Conservation (phyloP, 257 asterid species). For the Ehretia macrophylla region DNA sequence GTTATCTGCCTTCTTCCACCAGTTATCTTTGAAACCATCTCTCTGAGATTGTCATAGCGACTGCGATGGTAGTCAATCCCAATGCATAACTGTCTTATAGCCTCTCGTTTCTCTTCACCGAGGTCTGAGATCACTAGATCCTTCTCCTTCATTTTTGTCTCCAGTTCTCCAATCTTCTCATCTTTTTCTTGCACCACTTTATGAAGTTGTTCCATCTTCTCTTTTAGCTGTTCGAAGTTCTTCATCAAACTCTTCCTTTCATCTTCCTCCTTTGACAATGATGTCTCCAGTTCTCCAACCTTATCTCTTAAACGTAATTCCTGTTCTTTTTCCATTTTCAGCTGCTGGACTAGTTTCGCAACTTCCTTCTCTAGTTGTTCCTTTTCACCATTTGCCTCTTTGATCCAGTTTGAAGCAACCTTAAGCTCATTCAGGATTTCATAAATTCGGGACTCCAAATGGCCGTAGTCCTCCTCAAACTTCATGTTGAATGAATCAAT, state of each 20-base stretch:
- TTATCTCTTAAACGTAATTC: conserved; percentile 28
- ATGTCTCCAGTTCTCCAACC: conserved; percentile 32
- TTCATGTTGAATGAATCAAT: conserved; percentile 65
- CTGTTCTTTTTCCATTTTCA: conserved; percentile 38
- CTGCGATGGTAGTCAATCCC: conserved; percentile 75
- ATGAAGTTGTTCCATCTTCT: conserved; percentile 38
- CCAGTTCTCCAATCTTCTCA: conserved; percentile 36
- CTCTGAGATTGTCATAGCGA: conserved; percentile 60
- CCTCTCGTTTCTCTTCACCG: conserved; percentile 79
- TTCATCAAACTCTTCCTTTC: conserved; percentile 39
- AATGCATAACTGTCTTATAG: conserved; percentile 68
- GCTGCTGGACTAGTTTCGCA: conserved; percentile 29
- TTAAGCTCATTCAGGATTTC: conserved; percentile 65
- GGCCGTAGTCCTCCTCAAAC: conserved; percentile 92
- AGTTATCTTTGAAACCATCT: conserved; percentile 39
- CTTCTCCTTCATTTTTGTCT: conserved; percentile 45
- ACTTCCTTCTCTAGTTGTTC: conserved; percentile 42
- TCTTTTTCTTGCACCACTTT: conserved; percentile 39
- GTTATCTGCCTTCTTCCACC: conserved; percentile 43
- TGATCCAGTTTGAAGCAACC: conserved; percentile 41
- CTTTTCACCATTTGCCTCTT: conserved; percentile 45
- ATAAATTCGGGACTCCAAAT: conserved; percentile 73
- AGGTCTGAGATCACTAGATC: conserved; percentile 50
- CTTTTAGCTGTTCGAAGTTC: conserved; percentile 32
- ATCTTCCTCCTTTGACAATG: conserved; percentile 30